Base-by-base conservation (phyloP, 305 asterid species). In the Euphrasia arctica region DNA sequence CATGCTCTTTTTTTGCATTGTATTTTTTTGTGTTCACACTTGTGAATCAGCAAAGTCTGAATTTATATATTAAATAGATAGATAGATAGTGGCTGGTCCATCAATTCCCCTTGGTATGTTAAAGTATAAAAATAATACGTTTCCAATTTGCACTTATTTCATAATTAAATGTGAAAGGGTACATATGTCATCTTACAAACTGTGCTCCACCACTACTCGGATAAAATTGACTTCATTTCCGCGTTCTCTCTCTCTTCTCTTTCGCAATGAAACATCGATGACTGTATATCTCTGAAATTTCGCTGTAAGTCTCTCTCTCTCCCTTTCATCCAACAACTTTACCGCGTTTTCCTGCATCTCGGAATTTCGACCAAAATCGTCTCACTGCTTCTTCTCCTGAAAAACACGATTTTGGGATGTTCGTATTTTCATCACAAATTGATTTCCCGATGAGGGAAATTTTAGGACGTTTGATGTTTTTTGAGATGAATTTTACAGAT, bases 221-320 rank as follows among this genome's bases (percentile, higher is more conserved):
- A 68, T 73, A 62, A 56, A 32, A 39, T 77, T 80, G 83, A 77
- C 85, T 55, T 55, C 60, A 54, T 18, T 66, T 72, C 68, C 65
- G 47, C 54, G 7, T 58, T 59, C 49, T 31, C 73, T 63, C 67
- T 42, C 71, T 32, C 67, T 31, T 34, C 70, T 54, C 54, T 59
- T 43, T 54, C 54, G 58, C 63, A 45, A 54, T 57, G 15, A 9
- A 58, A 14, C 14, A 62, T 65, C 67, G 2, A 79, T 82, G 82
- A 49, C 73, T 63, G 64, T 4, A 5, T 32, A 5, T 5, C 36
- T 32, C 36, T 32, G 36, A 32, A 32, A 39, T 39, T 75, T 72
- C 54, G 65, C 72, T 71, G 84, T 79, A 77, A 79, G 79, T 71
- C n/a, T 65, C 62, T 54, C 62, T 54, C 9, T 39, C 45, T 39